A percentile compares a stretch with the other conserved stretches of the same genome.
phyloP scores from a whole-genome alignment of 768 basidiomycete species.

The Mycena rosella region DNA sequence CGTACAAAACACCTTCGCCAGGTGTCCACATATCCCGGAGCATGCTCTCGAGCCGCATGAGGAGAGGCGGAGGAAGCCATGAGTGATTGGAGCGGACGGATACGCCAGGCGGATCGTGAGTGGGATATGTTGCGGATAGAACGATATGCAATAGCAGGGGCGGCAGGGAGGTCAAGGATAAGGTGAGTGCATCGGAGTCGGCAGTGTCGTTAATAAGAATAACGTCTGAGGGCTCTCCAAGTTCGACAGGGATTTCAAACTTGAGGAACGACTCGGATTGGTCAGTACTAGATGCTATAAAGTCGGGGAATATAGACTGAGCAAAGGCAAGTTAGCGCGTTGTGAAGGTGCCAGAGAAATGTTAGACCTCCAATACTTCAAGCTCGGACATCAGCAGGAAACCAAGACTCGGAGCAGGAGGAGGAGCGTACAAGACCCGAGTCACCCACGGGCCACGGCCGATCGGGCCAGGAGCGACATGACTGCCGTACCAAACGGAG shows the following conservation, averaged over 20 bases:
- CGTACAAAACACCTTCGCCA: conserved; percentile 73
- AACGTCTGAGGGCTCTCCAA: conserved; percentile 53
- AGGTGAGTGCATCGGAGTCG: conserved; percentile 31
- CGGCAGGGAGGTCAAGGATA: conserved; percentile 68
- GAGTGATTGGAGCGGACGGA: conserved; percentile 68
- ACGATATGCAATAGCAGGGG: conserved; percentile 70
- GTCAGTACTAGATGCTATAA: conserved; percentile 55
- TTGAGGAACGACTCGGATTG: conserved; percentile 54
- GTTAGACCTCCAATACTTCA: conserved; percentile 27
- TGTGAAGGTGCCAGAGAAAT: not conserved
- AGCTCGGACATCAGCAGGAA: conserved; percentile 49
- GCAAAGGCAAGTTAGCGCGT: conserved; percentile 40
- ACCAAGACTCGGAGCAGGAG: not conserved
- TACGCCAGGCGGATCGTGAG: conserved; percentile 61
- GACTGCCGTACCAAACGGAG: too few relatives aligned
- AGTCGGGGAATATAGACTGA: conserved; percentile 87
- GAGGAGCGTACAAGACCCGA: not conserved
- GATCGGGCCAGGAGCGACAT: not conserved
- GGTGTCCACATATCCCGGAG: conserved; percentile 71
- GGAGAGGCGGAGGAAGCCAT: conserved; percentile 63
- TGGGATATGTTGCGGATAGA: conserved; percentile 69
- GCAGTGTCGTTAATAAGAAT: conserved; percentile 49
- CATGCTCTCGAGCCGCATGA: conserved; percentile 50
- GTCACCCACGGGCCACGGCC: too few relatives aligned
- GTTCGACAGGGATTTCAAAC: conserved; percentile 76